Evolutionary conservation across 371 early-diverging fungal species (phyloP).

Genomic region (Mortierella sp.): DNA sequence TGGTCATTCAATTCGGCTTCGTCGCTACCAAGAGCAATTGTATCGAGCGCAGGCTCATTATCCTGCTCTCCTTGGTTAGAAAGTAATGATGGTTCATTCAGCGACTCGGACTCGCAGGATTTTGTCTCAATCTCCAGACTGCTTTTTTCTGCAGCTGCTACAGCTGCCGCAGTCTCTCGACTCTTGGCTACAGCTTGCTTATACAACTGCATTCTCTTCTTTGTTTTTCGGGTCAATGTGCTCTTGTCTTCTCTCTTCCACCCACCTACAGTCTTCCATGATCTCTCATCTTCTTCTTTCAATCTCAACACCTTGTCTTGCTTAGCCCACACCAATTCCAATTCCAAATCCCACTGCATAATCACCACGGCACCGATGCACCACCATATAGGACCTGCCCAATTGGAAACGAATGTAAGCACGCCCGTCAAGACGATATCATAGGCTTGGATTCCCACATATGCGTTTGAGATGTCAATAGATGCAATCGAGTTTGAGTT

Average conservation of each 20-base stretch:
- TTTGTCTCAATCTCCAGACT: background rate
- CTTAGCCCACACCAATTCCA: slow-evolving; percentile 16
- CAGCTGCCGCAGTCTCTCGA: background rate
- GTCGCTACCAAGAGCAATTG: background rate
- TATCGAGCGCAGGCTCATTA: background rate
- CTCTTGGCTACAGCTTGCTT: slow-evolving; percentile 15
- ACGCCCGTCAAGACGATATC: slow-evolving; percentile 71
- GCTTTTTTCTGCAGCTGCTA: background rate
- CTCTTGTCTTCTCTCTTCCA: slow-evolving; percentile 28
- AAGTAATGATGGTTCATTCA: too few relatives aligned
- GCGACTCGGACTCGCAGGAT: background rate
- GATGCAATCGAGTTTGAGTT: slow-evolving; percentile 86
- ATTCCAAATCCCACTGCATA: slow-evolving; percentile 25
- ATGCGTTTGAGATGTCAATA: slow-evolving; percentile 83
- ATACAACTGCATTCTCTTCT: slow-evolving; percentile 19
- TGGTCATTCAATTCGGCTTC: background rate
- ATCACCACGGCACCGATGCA: slow-evolving; percentile 57
- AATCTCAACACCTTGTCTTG: slow-evolving; percentile 4
- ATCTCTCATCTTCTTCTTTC: slow-evolving; percentile 10
- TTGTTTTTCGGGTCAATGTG: slow-evolving; percentile 16
- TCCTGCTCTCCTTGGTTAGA: background rate
- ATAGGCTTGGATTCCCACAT: slow-evolving; percentile 79
- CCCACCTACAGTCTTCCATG: slow-evolving; percentile 22
- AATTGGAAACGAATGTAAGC: slow-evolving; percentile 77
- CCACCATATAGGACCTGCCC: slow-evolving; percentile 84